These are phyloP conservation scores for Scleroderma citrinum DNA, from an alignment of 768 basidiomycete species.

Conservation along the genomic window DNA sequence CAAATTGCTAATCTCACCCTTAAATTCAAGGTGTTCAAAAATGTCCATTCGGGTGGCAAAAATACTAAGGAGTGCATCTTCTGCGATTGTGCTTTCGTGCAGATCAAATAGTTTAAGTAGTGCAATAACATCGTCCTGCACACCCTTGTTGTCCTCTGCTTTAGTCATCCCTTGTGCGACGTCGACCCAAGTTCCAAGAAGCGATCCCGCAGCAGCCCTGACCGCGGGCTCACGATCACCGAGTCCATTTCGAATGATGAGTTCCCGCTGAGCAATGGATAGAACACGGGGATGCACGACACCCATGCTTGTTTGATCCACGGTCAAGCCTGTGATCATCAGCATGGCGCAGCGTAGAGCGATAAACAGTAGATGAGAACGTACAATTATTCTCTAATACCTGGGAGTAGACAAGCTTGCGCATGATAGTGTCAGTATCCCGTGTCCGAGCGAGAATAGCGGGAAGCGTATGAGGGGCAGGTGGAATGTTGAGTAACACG, in stretches of 20 bases:
- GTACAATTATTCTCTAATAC: slow-evolving; percentile 45
- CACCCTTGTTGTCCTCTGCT: slow-evolving; percentile 29
- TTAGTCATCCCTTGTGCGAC: slow-evolving; percentile 37
- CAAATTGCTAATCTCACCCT: slow-evolving; percentile 39
- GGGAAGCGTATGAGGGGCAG: slow-evolving; percentile 50
- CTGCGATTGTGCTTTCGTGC: slow-evolving; percentile 51
- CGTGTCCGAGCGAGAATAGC: slow-evolving; percentile 69
- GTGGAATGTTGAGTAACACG: slow-evolving; percentile 64
- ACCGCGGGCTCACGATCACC: slow-evolving; percentile 80
- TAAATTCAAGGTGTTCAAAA: slow-evolving; percentile 63
- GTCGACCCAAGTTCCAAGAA: slow-evolving; percentile 76
- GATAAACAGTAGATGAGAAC: background rate
- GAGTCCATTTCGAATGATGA: slow-evolving; percentile 75
- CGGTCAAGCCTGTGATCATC: slow-evolving; percentile 7
- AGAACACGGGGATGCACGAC: slow-evolving; percentile 61
- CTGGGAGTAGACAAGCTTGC: slow-evolving; percentile 64
- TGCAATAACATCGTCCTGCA: slow-evolving; percentile 37
- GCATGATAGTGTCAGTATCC: slow-evolving; percentile 70
- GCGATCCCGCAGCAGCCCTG: slow-evolving; percentile 59
- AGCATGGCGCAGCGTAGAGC: background rate
- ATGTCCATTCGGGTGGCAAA: slow-evolving; percentile 63
- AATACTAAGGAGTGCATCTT: slow-evolving; percentile 68
- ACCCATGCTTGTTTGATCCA: slow-evolving; percentile 37
- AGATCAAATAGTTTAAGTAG: slow-evolving; percentile 60
- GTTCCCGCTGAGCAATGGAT: slow-evolving; percentile 66